These are phyloP conservation scores for Mycocentrospora acerina DNA, from an alignment of 2,329 filamentous ascomycete species.

Conservation along the genomic window DNA sequence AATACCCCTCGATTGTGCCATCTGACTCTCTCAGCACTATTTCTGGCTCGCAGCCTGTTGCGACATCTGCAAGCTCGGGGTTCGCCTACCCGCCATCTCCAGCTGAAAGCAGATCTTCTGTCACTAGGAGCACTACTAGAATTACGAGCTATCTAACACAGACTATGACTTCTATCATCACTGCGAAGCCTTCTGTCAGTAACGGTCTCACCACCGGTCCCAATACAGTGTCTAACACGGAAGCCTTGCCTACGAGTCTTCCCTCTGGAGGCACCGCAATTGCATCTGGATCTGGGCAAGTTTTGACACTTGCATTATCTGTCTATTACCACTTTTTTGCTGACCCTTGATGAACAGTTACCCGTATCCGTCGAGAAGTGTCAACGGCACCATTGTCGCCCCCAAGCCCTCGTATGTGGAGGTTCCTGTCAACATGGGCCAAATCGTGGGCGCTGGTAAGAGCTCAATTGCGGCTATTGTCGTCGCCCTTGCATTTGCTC, in stretches of 20 bases:
- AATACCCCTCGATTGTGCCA: slow-evolving; percentile 1
- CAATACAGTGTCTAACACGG: slow-evolving; percentile 15
- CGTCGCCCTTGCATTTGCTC: slow-evolving; percentile 28
- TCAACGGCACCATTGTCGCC: slow-evolving; percentile 24
- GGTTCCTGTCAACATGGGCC: slow-evolving; percentile 25
- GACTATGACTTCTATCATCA: slow-evolving; percentile 23
- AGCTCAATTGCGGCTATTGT: slow-evolving; percentile 29
- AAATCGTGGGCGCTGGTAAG: slow-evolving; percentile 22
- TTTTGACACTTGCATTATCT: not conserved
- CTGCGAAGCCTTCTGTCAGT: slow-evolving; percentile 9
- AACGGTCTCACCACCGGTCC: slow-evolving; percentile 2
- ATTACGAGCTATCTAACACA: slow-evolving; percentile 29
- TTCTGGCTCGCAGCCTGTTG: slow-evolving; percentile 9
- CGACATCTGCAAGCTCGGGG: slow-evolving; percentile 12
- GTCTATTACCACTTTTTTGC: not conserved
- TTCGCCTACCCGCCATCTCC: slow-evolving; percentile 9
- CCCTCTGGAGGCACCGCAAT: slow-evolving; percentile 9
- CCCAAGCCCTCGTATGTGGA: slow-evolving; percentile 28
- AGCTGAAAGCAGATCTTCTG: slow-evolving; percentile 11
- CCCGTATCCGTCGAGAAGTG: slow-evolving; percentile 15
- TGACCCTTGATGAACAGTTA: slow-evolving; percentile 15
- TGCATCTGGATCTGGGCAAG: slow-evolving; percentile 32
- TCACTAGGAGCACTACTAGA: slow-evolving; percentile 20
- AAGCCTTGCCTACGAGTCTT: slow-evolving; percentile 20
- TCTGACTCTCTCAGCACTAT: slow-evolving; percentile 4